A percentile compares a stretch with the other conserved stretches of the same genome.
Evolutionary conservation across 306 rosid species (phyloP).

Genomic region (Acacia confusa): DNA sequence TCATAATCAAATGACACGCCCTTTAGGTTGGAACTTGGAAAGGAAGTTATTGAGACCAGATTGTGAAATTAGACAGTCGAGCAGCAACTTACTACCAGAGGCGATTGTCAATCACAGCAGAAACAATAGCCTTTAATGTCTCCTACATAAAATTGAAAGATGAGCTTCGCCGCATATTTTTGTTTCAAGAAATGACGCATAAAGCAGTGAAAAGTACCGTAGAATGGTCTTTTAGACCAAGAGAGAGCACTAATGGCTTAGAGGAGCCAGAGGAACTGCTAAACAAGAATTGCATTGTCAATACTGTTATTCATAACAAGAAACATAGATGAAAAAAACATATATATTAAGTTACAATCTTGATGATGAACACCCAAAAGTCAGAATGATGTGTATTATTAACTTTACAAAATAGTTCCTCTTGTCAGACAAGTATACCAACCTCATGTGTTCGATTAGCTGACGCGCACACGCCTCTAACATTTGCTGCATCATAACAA

Average conservation of each 20-base stretch:
- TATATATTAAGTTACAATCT: neutral
- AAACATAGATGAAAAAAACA: neutral
- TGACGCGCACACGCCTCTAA: slow-evolving; percentile 89
- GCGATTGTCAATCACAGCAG: slow-evolving; percentile 69
- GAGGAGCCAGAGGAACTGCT: slow-evolving; percentile 72
- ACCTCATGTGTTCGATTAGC: slow-evolving; percentile 82
- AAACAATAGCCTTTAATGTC: slow-evolving; percentile 69
- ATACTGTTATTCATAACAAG: neutral
- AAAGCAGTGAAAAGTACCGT: slow-evolving; percentile 40
- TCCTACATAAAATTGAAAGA: slow-evolving; percentile 54
- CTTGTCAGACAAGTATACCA: slow-evolving; percentile 1
- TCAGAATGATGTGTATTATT: slow-evolving; percentile 11
- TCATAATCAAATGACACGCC: neutral
- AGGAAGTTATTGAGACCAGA: slow-evolving; percentile 8
- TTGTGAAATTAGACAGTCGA: slow-evolving; percentile 12
- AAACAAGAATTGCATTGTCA: slow-evolving; percentile 27
- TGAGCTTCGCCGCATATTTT: neutral
- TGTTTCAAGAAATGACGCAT: neutral
- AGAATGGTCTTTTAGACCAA: slow-evolving; percentile 93
- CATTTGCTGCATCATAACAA: slow-evolving; percentile 66
- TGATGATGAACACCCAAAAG: neutral
- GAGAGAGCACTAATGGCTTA: slow-evolving; percentile 73
- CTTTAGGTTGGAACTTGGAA: slow-evolving; percentile 8
- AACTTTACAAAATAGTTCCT: neutral
- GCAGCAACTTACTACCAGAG: slow-evolving; percentile 47